Evolutionary conservation across 2,329 filamentous ascomycete genomes (phyloP), one percentile per base, ranked within the genome.

Genomic region (Talaromyces atroroseus): DNA sequence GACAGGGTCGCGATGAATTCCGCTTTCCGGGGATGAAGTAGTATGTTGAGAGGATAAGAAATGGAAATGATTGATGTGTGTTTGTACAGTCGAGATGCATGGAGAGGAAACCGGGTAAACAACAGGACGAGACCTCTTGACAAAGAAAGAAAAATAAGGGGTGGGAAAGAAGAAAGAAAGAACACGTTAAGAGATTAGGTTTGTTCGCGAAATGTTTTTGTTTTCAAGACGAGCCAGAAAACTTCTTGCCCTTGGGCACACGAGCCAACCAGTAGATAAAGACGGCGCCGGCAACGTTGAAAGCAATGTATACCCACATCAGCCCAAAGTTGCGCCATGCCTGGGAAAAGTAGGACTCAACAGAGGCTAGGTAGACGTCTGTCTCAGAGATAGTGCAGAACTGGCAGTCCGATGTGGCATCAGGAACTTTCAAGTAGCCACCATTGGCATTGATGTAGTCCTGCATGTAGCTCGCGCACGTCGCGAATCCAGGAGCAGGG

Each of bases 381-480:
- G 77, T 71, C n/a, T 47, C 61, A 1, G 61, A 58, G 38, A 72
- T 59, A 8, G 62, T 32, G 56, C 71, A 73, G n/a, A 66, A 88
- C 62, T 80, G 76, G 72, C 88, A 92, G 20, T 78, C 76, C 0
- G 68, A 65, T 0, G 75, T 84, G 0, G 81, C 82, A 3, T 80
- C 70, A 0, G 82, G 78, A 5, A 21, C 29, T 14, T 26, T 1
- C 10, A 92, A 72, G 60, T 85, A 85, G 0, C 86, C 87, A 0
- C 70, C 58, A n/a, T 68, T 70, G 0, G 69, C 74, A 0, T 74
- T 57, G 5, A 83, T 76, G 64, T 85, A 91, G 1, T 70, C 71
- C 1, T 74, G 76, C 0, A 87, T 85, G 63, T 90, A 91, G 0
- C 77, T 65, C 0, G 68, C 65, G 64, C 89, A 92, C 0, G 83